Evolutionary conservation across 2,329 filamentous ascomycete genomes (phyloP), one percentile per base, ranked within the genome.

Genomic region (Xenoacremonium recifei): DNA sequence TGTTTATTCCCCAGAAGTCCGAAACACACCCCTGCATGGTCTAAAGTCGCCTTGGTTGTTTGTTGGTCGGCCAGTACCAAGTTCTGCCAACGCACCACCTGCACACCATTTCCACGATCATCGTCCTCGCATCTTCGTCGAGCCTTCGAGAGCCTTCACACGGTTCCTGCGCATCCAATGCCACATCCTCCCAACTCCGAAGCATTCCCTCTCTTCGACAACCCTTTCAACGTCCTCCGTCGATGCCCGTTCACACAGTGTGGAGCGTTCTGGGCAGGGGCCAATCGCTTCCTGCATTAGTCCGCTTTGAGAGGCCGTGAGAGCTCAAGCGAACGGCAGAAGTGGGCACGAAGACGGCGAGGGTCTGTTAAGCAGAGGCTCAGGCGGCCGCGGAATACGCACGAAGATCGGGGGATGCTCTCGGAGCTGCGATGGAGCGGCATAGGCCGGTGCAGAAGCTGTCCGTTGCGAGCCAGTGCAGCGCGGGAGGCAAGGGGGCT

Each of bases 171-270:
- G 9, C 23, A 27, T 7, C 7, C 23, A 13, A 27, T 9, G 23
- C 23, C 23, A 27, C 13, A 13, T 9, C 13, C 23, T 13, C 23
- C 23, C 23, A 13, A 27, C 23, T 13, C 9, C 23, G 23, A 27
- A 27, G 23, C 13, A 13, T 18, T 30, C 6, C 23, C 30, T 19
- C 29, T 35, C 11, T 15, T 35, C 33, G 17, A 35, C 12, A n/a
- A n/a, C 33, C 16, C 20, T 20, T 20, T 10, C 33, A 35, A 12
- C 17, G 31, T 45, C 27, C 29, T 18, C 23, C 37, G 29, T 27
- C 29, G 6, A 16, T 6, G 16, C 29, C 10, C 29, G 9, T 16
- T 32, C 29, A 32, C 29, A 32, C 29, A 32, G 29, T 32, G 29
- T 32, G 29, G 29, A 32, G 9, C 29, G 29, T 15, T 15, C 29